phyloP scores from a whole-genome alignment of 345 rosid species.

The thale cress (Arabidopsis thaliana) region DNA sequence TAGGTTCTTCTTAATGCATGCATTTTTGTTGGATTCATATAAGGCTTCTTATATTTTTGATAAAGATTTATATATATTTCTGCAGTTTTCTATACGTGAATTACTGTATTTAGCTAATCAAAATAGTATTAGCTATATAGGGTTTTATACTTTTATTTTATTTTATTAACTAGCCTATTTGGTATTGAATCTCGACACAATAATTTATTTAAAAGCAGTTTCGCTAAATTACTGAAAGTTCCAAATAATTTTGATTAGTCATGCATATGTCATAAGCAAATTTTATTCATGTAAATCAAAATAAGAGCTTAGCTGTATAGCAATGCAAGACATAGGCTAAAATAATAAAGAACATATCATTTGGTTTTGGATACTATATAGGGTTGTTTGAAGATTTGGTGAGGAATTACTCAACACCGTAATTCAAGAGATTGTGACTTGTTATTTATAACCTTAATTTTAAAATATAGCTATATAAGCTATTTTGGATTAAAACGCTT shows the following conservation, averaged over 20 bases:
- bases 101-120: not conserved
- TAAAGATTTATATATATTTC: not conserved
- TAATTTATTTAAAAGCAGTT: not conserved
- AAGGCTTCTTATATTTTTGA: too few relatives aligned
- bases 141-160: not conserved
- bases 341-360: not conserved
- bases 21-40: not conserved
- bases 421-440: not conserved
- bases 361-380: slow-evolving; percentile 2
- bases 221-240: not conserved
- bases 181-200: too few relatives aligned
- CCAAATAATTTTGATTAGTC: not conserved
- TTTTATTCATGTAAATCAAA: not conserved
- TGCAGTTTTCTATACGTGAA: slow-evolving; percentile 15
- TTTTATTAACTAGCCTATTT: not conserved
- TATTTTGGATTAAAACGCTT: not conserved
- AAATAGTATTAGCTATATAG: not conserved
- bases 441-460: not conserved
- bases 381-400: slow-evolving; percentile 21
- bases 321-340: slow-evolving; percentile 6
- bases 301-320: slow-evolving; percentile 6
- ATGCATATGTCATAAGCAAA: not conserved
- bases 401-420: slow-evolving; percentile 1
- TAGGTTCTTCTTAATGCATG: slow-evolving; percentile 9
- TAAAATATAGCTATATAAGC: not conserved